Conservation (phyloP, 1,284 basidiomycete genomes). For the Microbotryomycetes sp. region DNA sequence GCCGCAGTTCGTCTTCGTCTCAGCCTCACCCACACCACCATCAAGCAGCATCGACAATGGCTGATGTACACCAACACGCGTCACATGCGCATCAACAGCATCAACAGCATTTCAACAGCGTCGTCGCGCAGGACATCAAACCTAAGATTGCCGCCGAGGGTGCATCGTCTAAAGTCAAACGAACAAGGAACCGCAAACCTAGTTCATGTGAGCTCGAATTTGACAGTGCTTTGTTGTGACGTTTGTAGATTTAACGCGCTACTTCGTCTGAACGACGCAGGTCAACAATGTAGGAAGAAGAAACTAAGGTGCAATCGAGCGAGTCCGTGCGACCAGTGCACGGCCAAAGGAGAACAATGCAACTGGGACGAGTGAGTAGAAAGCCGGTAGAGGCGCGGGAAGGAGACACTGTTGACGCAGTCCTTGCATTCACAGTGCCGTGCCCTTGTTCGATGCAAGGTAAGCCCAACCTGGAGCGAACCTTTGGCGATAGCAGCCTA, state of each 20-base stretch:
- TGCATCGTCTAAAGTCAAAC: slow-evolving; percentile 5
- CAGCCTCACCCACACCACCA: too few species aligned
- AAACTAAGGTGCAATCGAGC: slow-evolving; percentile 26
- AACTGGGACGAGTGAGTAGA: neutral
- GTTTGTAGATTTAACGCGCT: too few species aligned
- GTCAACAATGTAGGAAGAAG: slow-evolving; percentile 6
- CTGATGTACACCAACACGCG: neutral
- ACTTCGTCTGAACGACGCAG: neutral
- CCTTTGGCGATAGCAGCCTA: too few species aligned
- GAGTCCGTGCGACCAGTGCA: slow-evolving; percentile 25
- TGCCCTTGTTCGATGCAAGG: slow-evolving; percentile 18
- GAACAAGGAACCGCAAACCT: slow-evolving; percentile 28
- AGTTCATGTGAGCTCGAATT: slow-evolving; percentile 10
- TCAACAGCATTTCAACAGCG: neutral
- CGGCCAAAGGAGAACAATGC: neutral
- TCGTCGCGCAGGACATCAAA: neutral
- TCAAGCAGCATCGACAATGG: too few species aligned
- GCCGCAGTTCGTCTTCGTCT: too few species aligned
- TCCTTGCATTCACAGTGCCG: slow-evolving; percentile 10
- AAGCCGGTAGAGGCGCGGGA: too few species aligned
- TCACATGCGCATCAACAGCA: neutral
- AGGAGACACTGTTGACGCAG: neutral
- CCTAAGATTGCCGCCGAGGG: neutral
- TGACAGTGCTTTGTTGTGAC: neutral
- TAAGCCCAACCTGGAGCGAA: too few species aligned